Evolutionary conservation across 2,329 filamentous ascomycete species (phyloP).

Genomic region (Monilinia vaccinii-corymbosi): DNA sequence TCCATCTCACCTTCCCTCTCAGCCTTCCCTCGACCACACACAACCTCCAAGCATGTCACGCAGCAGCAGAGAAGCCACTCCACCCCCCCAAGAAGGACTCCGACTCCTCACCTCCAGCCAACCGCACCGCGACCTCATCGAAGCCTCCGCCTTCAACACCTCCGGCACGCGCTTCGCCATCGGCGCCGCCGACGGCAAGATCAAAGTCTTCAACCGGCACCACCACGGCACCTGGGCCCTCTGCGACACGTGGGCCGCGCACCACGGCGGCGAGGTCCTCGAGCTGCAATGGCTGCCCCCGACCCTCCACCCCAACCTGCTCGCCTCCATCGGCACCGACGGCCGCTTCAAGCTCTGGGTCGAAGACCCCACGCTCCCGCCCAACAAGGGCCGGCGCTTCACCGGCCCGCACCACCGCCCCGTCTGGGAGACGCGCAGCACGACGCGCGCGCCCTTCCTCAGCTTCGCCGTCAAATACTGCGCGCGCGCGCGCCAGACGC

Average conservation of each 20-base stretch:
- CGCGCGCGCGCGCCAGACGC: constrained; percentile 70
- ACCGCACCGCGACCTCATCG: constrained; percentile 51
- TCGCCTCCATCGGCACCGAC: constrained; percentile 83
- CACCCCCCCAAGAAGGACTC: constrained; percentile 18
- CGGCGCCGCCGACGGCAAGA: constrained; percentile 83
- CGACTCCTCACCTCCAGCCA: constrained; percentile 62
- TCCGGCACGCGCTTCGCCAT: constrained; percentile 89
- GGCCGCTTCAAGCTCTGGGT: constrained; percentile 88
- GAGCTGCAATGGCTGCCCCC: constrained; percentile 94
- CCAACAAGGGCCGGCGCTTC: constrained; percentile 69
- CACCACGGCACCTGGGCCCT: constrained; percentile 69
- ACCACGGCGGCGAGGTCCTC: constrained; percentile 80
- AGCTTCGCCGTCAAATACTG: constrained; percentile 80
- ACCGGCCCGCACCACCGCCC: constrained; percentile 60
- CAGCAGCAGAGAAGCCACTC: constrained; percentile 16
- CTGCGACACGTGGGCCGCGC: constrained; percentile 81
- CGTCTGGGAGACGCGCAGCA: constrained; percentile 31
- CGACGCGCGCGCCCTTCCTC: constrained; percentile 43
- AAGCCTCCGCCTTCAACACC: constrained; percentile 70
- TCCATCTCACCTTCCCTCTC: background rate
- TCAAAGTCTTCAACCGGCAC: constrained; percentile 83
- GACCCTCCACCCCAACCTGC: constrained; percentile 73
- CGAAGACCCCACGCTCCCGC: constrained; percentile 74
- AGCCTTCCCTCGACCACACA: background rate
- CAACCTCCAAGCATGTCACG: constrained; percentile 12